Base-by-base conservation (phyloP, 148 eudicot species). In the Persicaria tinctoria region DNA sequence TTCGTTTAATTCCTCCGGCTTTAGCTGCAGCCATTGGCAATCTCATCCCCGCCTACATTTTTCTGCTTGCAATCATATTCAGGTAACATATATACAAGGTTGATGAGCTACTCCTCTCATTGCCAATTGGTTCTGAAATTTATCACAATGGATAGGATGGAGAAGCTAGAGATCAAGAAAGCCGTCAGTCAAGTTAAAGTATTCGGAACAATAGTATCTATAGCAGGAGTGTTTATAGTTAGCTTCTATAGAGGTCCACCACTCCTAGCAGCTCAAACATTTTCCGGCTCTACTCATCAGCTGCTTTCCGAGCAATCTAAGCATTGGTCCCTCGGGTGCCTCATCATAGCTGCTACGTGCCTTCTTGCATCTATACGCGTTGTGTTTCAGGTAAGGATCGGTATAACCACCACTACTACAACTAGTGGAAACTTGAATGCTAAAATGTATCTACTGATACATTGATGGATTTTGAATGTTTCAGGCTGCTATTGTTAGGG, bases 11-110 rank as follows among this genome's bases (percentile, higher is more conserved):
- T 76, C 86, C 86, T 74, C 97, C 97, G 17, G 86, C 91, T 11
- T 80, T 91, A 20, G 88, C 87, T 11, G 79, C 97, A 6, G 88
- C 97, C 20, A 77, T 89, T 78, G 85, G 87, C 72, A 91, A 89
- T 74, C 83, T 91, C 23, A 81, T 81, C 20, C 91, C 91, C 2
- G 89, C 77, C 75, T 84, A 83, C 70, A 91, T 93, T 12, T 91
- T 91, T 76, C 73, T 91, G 48, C 83, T 91, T 38, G 93, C 91
- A 1, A 77, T 89, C 68, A 62, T 82, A 57, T 80, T 87, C 75
- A 83, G 91, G 97, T 89, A 32, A 14, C 71, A 74, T 47, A 53
- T 3, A 53, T 47, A 53, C n/a, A 53, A 53, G n/a, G 11, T 9
- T 4, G n/a, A 53, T 53, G n/a, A 53, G 2, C 57, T 53, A 16